Conservation (phyloP, 352 stramenopile genomes). For the Phytophthora macrochlamydospora region DNA sequence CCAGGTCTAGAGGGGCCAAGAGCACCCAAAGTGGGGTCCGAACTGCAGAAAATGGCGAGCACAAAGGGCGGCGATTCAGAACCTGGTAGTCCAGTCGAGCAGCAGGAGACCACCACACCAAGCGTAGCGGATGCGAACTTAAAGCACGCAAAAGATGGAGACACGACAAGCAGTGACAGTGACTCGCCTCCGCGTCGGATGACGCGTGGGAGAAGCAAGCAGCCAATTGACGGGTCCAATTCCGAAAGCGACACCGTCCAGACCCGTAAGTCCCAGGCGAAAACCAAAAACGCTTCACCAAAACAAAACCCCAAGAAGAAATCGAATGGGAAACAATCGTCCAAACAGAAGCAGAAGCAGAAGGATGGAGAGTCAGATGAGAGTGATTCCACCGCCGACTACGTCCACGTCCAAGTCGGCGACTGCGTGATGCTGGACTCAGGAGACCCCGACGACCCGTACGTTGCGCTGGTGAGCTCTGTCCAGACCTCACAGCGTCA, state of each 20-base stretch:
- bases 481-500: conserved; percentile 68
- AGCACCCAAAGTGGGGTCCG: background rate
- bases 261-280: conserved; percentile 24
- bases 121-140: conserved; percentile 15
- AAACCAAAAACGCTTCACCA: conserved; percentile 10
- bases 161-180: conserved; percentile 34
- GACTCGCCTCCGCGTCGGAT: conserved; percentile 18
- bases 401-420: conserved; percentile 69
- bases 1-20: background rate
- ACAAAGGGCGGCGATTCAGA: background rate
- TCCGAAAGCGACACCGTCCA: conserved; percentile 25
- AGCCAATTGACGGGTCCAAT: conserved; percentile 15
- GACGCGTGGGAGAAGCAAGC: conserved; percentile 24
- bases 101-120: conserved; percentile 3
- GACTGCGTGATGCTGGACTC: conserved; percentile 85
- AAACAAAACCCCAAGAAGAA: conserved; percentile 13
- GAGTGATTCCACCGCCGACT: conserved; percentile 55
- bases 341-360: conserved; percentile 10
- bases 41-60: background rate
- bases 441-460: conserved; percentile 64
- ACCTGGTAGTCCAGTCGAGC: conserved; percentile 9
- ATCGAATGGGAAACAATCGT: conserved; percentile 1
- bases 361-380: conserved; percentile 48
- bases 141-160: conserved; percentile 24
- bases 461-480: conserved; percentile 75